Evolutionary conservation across 2,329 filamentous ascomycete species (phyloP), one percentile per base, ranked within the genome.

Genomic region (Pseudocercospora fuligena): DNA sequence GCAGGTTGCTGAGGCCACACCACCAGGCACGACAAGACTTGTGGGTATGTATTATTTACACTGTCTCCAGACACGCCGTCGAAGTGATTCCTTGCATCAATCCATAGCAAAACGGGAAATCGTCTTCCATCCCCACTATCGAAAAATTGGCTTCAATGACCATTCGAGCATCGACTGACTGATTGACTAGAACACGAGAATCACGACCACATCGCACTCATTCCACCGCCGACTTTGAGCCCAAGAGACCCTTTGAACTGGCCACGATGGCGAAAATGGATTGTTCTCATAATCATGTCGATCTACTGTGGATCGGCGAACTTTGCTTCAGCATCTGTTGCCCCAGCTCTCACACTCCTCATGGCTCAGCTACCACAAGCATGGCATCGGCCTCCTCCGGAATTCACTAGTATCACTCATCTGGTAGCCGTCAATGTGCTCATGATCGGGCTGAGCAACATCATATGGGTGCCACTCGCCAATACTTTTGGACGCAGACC

Each of bases 191-290:
- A 77, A 36, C 74, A 75, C 59, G 73, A 74, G 23, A 64, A 75
- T 63, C 77, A 77, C 27, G 76, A 81, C 58, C 74, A 78, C 36
- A 77, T 80, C 21, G 74, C 78, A 6, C 76, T 80, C 5, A 64
- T 73, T 16, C 80, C 80, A 5, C 75, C 74, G 31, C 80, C 80
- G 1, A 80, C 80, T 3, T 70, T 73, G 8, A 80, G 79, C 66
- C 77, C 78, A 9, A 75, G 76, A 1, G 80, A 82, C 60, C 80
- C 80, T 2, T 69, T 82, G 25, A 82, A 82, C 51, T 79, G 80
- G 69, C 71, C 76, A 6, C 65, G 65, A 66, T 78, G 75, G 74
- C 76, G 78, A 2, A 81, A 81, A 69, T 62, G 72, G 12, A 71
- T 68, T 5, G 76, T 81, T 12, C 68, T 82, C 1, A 66, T 73